Conservation (phyloP, 306 rosid species). For the Neltuma alba region DNA sequence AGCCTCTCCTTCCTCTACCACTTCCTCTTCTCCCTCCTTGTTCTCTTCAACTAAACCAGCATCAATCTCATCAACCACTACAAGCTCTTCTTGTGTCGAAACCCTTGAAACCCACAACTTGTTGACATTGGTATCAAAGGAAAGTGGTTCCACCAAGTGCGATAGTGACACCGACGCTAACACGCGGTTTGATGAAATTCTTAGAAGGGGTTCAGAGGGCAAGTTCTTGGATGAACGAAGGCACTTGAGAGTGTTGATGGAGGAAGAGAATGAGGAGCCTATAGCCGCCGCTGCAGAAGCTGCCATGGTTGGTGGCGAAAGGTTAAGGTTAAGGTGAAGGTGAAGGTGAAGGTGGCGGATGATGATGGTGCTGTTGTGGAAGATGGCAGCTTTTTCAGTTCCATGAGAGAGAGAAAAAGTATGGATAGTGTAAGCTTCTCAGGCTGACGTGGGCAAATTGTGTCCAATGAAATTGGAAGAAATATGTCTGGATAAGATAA, state of each 20-base stretch:
- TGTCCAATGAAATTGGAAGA: slow-evolving; percentile 45
- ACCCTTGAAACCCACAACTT: slow-evolving; percentile 53
- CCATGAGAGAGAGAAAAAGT: slow-evolving; percentile 7
- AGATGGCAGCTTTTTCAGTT: slow-evolving; percentile 15
- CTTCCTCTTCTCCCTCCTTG: slow-evolving; percentile 29
- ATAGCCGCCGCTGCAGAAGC: slow-evolving; percentile 66
- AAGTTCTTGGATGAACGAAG: slow-evolving; percentile 47
- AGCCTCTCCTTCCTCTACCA: slow-evolving; percentile 27
- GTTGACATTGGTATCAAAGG: slow-evolving; percentile 31
- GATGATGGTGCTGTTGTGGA: background rate
- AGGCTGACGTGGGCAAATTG: slow-evolving; percentile 64
- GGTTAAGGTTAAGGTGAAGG: too few relatives aligned
- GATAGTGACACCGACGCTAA: slow-evolving; percentile 41
- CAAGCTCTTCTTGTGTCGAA: slow-evolving; percentile 60
- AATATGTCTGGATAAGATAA: slow-evolving; percentile 55
- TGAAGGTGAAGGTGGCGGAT: slow-evolving; percentile 6
- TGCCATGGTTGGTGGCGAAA: slow-evolving; percentile 57
- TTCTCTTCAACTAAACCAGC: slow-evolving; percentile 25
- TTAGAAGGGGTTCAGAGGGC: slow-evolving; percentile 40
- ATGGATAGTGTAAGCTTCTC: slow-evolving; percentile 11
- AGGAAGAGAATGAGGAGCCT: slow-evolving; percentile 63
- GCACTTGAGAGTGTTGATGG: slow-evolving; percentile 56
- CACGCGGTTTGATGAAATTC: slow-evolving; percentile 48
- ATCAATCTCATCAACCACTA: slow-evolving; percentile 39
- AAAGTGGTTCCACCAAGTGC: slow-evolving; percentile 44